Evolutionary conservation across 2,329 filamentous ascomycete genomes (phyloP), one percentile per base, ranked within the genome.

Genomic region (Apiospora marii): DNA sequence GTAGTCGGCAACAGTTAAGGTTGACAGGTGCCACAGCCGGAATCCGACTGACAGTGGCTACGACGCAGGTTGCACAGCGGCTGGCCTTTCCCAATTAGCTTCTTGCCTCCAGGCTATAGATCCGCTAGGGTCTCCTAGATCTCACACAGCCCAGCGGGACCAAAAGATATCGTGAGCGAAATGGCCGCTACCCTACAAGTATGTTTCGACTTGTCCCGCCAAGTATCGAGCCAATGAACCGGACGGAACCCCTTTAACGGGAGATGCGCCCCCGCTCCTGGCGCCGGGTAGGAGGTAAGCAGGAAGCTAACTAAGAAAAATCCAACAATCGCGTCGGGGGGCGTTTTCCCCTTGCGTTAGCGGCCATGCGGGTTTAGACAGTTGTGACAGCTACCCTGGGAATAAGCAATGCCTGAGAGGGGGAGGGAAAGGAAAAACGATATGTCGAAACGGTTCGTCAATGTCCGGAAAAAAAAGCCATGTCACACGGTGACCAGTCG

Each of bases 391-490:
- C 53, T 34, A n/a, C 22, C 34, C 34, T 16, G 3, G 37, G 8
- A 2, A 64, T n/a, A 41, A 64, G 58, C 58, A 41, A 53, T 30
- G 14, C 34, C 34, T 41, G 58, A 30, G 27, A 30, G 27, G 27
- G 27, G 27, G 27, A 4, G 27, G 4, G 27, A 30, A 30, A 30
- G 27, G 4, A 24, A 64, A 61, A 64, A 24, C 34, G 58, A 41
- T 30, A n/a, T n/a, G 58, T 64, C 58, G 34, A 7, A 41, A 64
- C 53, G 53, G 53, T 61, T 34, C 46, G n/a, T 22, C 46, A 48
- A 48, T 22, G 53, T 37, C 53, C 53, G 24, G 19, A 34, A 19
- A 61, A 61, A 61, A 16, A 3, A 48, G 46, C 37, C 53, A 37
- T 27, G 49, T 53, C 49, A 51, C 27, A 4, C 27, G 27, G n/a